Base-by-base conservation (phyloP, 768 basidiomycete species). In the Serendipita sp. region DNA sequence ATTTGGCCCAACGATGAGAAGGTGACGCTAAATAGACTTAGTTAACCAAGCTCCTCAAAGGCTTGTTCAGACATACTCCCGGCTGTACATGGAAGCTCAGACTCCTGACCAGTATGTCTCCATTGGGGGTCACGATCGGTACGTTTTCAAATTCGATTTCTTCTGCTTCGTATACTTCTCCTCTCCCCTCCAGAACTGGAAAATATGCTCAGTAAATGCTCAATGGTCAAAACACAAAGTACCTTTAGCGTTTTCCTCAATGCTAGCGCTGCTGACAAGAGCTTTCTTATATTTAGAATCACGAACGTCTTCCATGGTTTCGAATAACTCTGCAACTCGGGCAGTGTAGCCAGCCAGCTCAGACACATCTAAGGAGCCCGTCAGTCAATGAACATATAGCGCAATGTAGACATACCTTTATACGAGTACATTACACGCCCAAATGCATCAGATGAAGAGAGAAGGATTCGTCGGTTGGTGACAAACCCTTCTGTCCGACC, bases 371-470 rank as follows among this genome's bases (percentile, higher is more conserved):
- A 66, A 58, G 68, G 24, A 66, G 30, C 45, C 64, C 45, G 66
- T 68, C 46, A 70, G 47, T 53, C 45, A 13, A 11, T 1, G 18
- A 18, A 13, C 13, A 11, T 11, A 46, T 18, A 46, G 11, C 1
- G 1, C 44, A 32, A 28, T 24, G 35, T 13, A 32, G 2, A 53
- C 37, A 15, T 32, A 69, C 76, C 77, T 74, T 96, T 97, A 77
- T 96, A 97, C 2, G 91, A 92, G 73, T 94, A 95, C 91, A 98
- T 92, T 34, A 96, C 85, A 18, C 94, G 83, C 37, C 93, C 93
- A 69, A 97, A 89, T 0, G 95, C 95, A 76, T 98, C 95, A 66
- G 88, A 89, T 2, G 91, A 83, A n/a, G 91, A 93, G 15, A 96
- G 76, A 8, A 96, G 75, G 45, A 96, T 80, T 24, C 93, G 81